These are phyloP conservation scores for Jaltomata sinuosa DNA, from an alignment of 257 asterid species.

Conservation along the genomic window DNA sequence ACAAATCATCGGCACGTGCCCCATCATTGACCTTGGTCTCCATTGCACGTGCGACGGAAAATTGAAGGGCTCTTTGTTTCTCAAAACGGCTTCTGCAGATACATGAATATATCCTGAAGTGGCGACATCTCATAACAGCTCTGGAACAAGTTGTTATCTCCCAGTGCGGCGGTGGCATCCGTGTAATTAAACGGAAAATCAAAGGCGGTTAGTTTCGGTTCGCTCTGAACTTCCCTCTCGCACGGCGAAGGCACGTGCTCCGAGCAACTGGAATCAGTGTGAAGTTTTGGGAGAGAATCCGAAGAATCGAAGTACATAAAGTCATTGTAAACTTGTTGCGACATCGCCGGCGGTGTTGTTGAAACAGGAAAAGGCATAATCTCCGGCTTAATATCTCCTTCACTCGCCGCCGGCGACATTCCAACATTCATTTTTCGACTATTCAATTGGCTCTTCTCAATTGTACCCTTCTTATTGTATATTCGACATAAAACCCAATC, in stretches of 20 bases:
- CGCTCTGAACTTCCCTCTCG: slow-evolving; percentile 59
- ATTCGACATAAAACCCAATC: slow-evolving; percentile 77
- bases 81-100: slow-evolving; percentile 1
- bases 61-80: neutral
- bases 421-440: neutral
- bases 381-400: slow-evolving; percentile 34
- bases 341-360: slow-evolving; percentile 26
- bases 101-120: slow-evolving; percentile 10
- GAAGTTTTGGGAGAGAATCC: slow-evolving; percentile 44
- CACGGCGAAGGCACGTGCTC: slow-evolving; percentile 41
- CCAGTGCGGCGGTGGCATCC: neutral
- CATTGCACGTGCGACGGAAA: neutral
- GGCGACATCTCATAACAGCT: neutral
- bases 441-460: slow-evolving; percentile 21
- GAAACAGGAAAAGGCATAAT: slow-evolving; percentile 2
- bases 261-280: slow-evolving; percentile 59
- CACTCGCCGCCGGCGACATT: slow-evolving; percentile 16
- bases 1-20: neutral
- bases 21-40: neutral
- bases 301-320: slow-evolving; percentile 31
- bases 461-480: slow-evolving; percentile 52
- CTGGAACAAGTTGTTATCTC: too few species aligned
- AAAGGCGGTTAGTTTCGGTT: slow-evolving; percentile 19
- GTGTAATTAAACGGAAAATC: neutral
- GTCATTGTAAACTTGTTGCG: slow-evolving; percentile 33